Conservation (phyloP, 805 yeast species). For the Candida ipomoeae region DNA sequence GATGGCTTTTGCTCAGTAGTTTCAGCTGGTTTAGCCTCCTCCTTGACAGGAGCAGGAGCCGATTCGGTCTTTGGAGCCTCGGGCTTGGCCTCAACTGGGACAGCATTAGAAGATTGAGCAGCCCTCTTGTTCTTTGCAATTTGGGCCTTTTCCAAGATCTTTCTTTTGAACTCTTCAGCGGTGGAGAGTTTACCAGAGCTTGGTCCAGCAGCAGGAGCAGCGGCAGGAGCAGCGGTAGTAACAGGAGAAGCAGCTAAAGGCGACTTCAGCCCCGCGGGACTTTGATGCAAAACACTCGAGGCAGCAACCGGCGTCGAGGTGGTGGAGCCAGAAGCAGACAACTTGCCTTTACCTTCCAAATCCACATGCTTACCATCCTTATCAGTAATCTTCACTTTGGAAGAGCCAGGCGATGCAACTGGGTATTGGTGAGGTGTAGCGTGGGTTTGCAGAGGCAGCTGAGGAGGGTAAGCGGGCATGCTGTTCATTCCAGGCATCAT, state of each 20-base stretch:
- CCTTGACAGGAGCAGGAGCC: not conserved
- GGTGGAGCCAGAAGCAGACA: constrained; percentile 20
- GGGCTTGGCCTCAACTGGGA: constrained; percentile 1
- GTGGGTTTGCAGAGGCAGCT: constrained; percentile 17
- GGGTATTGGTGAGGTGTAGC: constrained; percentile 12
- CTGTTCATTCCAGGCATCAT: constrained; percentile 17
- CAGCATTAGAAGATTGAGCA: constrained; percentile 9
- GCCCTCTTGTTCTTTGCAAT: constrained; percentile 19
- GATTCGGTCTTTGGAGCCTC: not conserved
- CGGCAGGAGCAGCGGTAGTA: constrained; percentile 1
- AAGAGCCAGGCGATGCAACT: constrained; percentile 14
- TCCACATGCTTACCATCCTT: constrained; percentile 41
- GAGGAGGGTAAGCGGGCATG: constrained; percentile 15
- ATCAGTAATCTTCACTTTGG: constrained; percentile 37
- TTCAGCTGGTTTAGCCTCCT: not conserved
- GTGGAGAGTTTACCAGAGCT: constrained; percentile 15
- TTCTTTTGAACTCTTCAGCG: constrained; percentile 38
- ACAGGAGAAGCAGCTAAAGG: constrained; percentile 8
- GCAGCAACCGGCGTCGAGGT: constrained; percentile 30
- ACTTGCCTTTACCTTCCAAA: constrained; percentile 39
- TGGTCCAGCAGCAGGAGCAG: constrained; percentile 14
- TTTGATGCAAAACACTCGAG: constrained; percentile 21
- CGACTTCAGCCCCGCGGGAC: constrained; percentile 1
- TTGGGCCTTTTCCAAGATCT: constrained; percentile 27
- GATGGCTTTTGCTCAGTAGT: not conserved